Base-by-base conservation (phyloP, 148 eudicot species). In the Amaranthus cruentus region DNA sequence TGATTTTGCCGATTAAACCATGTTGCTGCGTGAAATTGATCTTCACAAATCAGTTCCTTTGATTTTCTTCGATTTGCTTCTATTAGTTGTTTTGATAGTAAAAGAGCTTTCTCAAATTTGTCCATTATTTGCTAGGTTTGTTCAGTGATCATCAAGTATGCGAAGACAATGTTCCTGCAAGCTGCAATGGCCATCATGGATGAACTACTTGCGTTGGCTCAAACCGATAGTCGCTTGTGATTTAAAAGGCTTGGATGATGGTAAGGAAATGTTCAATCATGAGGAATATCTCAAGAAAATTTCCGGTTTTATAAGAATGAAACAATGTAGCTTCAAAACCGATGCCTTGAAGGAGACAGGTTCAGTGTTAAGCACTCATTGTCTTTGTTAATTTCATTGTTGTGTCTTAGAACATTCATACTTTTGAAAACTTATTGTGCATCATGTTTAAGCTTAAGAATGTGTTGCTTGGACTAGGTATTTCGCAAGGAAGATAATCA, bases 291-390 rank as follows among this genome's bases (percentile, higher is more conserved):
- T 47, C 44, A 83, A 81, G 73, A 70, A 71, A 18, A 83, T 88
- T 73, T 78, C 88, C 38, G 84, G 87, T 79, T 87, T 83, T 56
- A 57, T 66, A 71, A 85, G 87, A 18, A 11, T 65, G 64, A 83
- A 74, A 72, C 86, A 84, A 4, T 54, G 55, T 66, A 87, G 85
- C 67, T 84, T 88, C 60, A 62, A 77, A 42, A 73, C 88, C 4
- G 90, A 89, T 76, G 98, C 92, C 58, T 86, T 95, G 51, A 88
- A 87, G 75, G 97, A 87, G 73, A 79, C 78, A 38, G 83, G 85
- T 11, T 74, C 72, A 8, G 83, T 87, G 49, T 73, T 78, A 88
- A 77, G 90, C 4, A 50, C 64, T 77, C 57, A 49, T 14, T n/a
- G 14, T 13, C 57, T 18, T 18, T 18, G 18, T 18, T 18, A 18